phyloP scores from a whole-genome alignment of 1,139 yeast species.

The Yamadazyma sp. region DNA sequence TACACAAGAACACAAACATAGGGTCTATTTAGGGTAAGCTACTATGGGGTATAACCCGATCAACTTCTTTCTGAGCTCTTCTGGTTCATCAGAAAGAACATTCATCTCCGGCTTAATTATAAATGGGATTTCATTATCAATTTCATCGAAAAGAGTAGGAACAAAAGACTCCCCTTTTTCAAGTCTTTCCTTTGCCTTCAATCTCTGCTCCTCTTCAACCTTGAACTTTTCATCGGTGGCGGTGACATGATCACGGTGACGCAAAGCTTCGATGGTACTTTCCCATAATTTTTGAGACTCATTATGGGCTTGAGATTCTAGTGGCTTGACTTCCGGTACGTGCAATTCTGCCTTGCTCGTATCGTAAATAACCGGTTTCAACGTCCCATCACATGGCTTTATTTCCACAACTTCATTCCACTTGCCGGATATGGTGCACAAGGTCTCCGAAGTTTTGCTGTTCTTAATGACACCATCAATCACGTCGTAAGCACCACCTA shows the following conservation, averaged over 20 bases:
- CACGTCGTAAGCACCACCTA: slow-evolving; percentile 88
- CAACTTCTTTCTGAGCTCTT: slow-evolving; percentile 53
- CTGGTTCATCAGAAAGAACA: slow-evolving; percentile 41
- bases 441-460: slow-evolving; percentile 49
- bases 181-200: slow-evolving; percentile 64
- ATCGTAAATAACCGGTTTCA: slow-evolving; percentile 61
- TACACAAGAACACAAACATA: slow-evolving; percentile 69
- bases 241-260: slow-evolving; percentile 66
- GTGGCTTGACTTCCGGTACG: slow-evolving; percentile 72
- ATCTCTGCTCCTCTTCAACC: slow-evolving; percentile 83
- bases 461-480: slow-evolving; percentile 73
- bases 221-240: slow-evolving; percentile 89
- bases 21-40: slow-evolving; percentile 75
- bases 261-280: slow-evolving; percentile 75
- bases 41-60: slow-evolving; percentile 68
- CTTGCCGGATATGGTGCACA: slow-evolving; percentile 77
- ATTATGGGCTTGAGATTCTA: slow-evolving; percentile 72
- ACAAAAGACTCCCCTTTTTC: slow-evolving; percentile 81
- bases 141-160: slow-evolving; percentile 42
- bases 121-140: too few species aligned
- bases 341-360: slow-evolving; percentile 51
- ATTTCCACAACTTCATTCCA: slow-evolving; percentile 90
- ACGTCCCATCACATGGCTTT: slow-evolving; percentile 50
- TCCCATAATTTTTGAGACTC: slow-evolving; percentile 88
- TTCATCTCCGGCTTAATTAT: slow-evolving; percentile 22